Evolutionary conservation across 2,329 filamentous ascomycete genomes (phyloP).

Genomic region (Penicillium sp.): DNA sequence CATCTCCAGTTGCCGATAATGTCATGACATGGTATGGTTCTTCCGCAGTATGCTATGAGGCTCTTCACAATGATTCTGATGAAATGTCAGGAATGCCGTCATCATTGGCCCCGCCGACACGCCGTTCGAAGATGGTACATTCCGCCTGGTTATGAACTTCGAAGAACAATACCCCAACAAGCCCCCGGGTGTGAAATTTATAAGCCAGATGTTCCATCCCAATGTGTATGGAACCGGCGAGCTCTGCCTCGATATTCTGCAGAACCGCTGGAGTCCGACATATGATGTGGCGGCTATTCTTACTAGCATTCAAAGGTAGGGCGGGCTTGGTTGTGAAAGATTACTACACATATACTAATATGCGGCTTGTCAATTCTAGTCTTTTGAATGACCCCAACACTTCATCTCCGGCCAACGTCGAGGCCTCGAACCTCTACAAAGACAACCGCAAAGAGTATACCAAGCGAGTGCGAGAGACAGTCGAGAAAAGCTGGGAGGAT

Average conservation of each 20-base stretch:
- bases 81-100: slow-evolving; percentile 77
- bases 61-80: slow-evolving; percentile 8
- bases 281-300: slow-evolving; percentile 97
- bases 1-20: slow-evolving; percentile 76
- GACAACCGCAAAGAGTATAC: slow-evolving; percentile 96
- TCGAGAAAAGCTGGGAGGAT: slow-evolving; percentile 99
- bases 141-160: slow-evolving; percentile 97
- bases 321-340: neutral
- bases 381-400: slow-evolving; percentile 97
- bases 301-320: slow-evolving; percentile 94
- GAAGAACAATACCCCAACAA: slow-evolving; percentile 99
- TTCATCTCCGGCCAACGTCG: slow-evolving; percentile 95
- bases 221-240: slow-evolving; percentile 98
- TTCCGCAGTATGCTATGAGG: neutral
- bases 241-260: slow-evolving; percentile 91
- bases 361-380: slow-evolving; percentile 51
- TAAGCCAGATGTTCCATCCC: slow-evolving; percentile 98
- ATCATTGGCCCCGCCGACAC: slow-evolving; percentile 97
- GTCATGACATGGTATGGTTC: slow-evolving; percentile 41
- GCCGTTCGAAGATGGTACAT: slow-evolving; percentile 97
- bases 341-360: neutral
- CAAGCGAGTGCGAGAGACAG: slow-evolving; percentile 91
- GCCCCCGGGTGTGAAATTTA: slow-evolving; percentile 95
- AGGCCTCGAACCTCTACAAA: slow-evolving; percentile 97
- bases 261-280: slow-evolving; percentile 97